These are phyloP conservation scores for Nicotiana paniculata DNA, from an alignment of 257 asterid species.

Conservation along the genomic window DNA sequence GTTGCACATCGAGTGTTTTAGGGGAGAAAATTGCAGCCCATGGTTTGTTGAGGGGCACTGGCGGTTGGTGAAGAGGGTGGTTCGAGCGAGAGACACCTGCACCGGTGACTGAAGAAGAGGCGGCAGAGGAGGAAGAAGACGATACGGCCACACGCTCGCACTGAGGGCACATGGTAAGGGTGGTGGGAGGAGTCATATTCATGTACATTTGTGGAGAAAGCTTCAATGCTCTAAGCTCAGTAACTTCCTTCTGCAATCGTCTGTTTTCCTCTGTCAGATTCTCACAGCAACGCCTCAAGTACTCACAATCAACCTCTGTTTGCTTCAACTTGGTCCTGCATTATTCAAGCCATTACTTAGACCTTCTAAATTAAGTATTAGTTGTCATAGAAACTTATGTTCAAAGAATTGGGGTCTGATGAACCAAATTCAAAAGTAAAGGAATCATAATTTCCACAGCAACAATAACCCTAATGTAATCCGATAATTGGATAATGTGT, in stretches of 20 bases:
- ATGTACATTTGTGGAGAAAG: conserved; percentile 81
- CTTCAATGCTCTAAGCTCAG: conserved; percentile 75
- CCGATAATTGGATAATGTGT: too few relatives aligned
- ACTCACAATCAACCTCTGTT: conserved; percentile 93
- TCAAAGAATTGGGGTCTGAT: too few relatives aligned
- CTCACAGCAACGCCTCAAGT: conserved; percentile 81
- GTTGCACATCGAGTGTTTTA: conserved; percentile 26
- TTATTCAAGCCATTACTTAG: neutral
- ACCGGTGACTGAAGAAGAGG: conserved; percentile 27
- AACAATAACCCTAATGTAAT: too few relatives aligned
- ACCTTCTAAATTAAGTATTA: neutral
- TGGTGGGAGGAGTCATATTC: conserved; percentile 96
- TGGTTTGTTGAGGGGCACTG: conserved; percentile 34
- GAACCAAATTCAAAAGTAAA: too few relatives aligned
- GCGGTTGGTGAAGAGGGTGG: conserved; percentile 26
- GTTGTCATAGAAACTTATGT: neutral
- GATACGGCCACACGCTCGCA: conserved; percentile 81
- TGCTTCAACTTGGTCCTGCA: conserved; percentile 96
- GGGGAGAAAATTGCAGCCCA: conserved; percentile 54
- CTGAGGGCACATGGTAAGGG: conserved; percentile 95
- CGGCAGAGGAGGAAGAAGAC: conserved; percentile 6
- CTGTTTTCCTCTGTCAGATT: conserved; percentile 80
- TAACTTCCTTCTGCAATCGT: conserved; percentile 77
- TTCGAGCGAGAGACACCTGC: conserved; percentile 16
- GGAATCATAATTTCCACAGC: too few relatives aligned